Evolutionary conservation across 1,139 yeast species (phyloP).

Genomic region (Saccharomyces hybrid): DNA sequence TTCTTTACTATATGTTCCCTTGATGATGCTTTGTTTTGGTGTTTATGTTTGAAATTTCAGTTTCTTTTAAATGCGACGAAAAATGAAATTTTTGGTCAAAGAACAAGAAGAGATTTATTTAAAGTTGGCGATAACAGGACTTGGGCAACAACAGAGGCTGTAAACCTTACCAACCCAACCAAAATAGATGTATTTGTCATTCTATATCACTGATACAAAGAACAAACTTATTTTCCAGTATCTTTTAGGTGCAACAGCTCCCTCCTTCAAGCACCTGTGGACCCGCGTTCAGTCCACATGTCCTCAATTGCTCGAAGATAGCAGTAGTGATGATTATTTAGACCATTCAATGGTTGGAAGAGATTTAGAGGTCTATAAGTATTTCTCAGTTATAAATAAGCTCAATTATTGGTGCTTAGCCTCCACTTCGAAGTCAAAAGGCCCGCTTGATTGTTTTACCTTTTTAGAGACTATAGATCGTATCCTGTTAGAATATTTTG

Average conservation of each 20-base stretch:
- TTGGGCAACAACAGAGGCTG: background rate
- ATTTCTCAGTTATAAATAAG: conserved; percentile 15
- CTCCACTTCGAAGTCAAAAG: background rate
- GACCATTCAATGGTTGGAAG: conserved; percentile 16
- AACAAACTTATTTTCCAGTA: conserved; percentile 25
- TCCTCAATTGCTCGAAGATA: conserved; percentile 11
- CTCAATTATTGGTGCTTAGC: conserved; percentile 23
- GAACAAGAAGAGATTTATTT: background rate
- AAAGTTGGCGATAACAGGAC: background rate
- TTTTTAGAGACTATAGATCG: conserved; percentile 22
- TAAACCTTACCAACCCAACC: background rate
- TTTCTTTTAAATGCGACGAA: background rate
- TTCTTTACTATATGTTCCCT: conserved; percentile 5
- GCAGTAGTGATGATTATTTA: background rate
- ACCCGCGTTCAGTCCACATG: conserved; percentile 17
- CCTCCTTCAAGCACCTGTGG: conserved; percentile 21
- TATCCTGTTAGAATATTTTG: conserved; percentile 24
- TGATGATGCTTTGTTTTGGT: conserved; percentile 4
- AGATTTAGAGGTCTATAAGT: conserved; percentile 19
- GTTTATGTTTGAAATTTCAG: background rate
- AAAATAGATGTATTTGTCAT: conserved; percentile 20
- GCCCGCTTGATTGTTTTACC: conserved; percentile 14
- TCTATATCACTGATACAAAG: conserved; percentile 25
- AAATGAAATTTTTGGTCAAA: background rate
- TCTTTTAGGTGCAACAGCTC: conserved; percentile 23